phyloP scores from a whole-genome alignment of 768 basidiomycete genomes.

The Lactarius hengduanensis region DNA sequence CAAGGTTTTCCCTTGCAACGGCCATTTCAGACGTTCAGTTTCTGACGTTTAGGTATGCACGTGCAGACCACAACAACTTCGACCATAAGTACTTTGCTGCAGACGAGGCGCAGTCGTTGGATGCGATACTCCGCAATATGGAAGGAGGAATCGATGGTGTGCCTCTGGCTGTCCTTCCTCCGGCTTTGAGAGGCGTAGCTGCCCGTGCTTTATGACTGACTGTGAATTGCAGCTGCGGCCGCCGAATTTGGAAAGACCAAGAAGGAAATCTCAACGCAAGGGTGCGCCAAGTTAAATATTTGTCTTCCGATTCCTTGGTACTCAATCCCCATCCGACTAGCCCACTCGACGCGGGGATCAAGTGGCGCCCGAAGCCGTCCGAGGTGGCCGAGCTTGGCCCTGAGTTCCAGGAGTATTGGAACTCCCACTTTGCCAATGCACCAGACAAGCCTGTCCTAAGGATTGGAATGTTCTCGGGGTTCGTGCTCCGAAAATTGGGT shows the following conservation, averaged over 20 bases:
- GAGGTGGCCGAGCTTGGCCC: slow-evolving; percentile 33
- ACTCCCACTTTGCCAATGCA: slow-evolving; percentile 27
- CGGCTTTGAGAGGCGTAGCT: background rate
- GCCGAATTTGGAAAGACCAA: slow-evolving; percentile 40
- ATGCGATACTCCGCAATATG: slow-evolving; percentile 27
- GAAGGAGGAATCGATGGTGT: slow-evolving; percentile 28
- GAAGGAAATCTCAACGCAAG: slow-evolving; percentile 51
- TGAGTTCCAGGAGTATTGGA: slow-evolving; percentile 32
- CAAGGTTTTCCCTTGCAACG: slow-evolving; percentile 33
- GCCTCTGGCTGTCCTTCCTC: background rate
- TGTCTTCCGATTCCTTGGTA: background rate
- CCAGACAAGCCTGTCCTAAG: slow-evolving; percentile 32
- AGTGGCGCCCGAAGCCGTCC: slow-evolving; percentile 28
- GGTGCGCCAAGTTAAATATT: slow-evolving; percentile 42
- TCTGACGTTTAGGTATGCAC: background rate
- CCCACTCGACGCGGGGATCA: slow-evolving; percentile 31
- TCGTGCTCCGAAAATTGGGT: slow-evolving; percentile 1
- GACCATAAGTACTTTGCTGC: slow-evolving; percentile 22
- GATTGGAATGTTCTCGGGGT: slow-evolving; percentile 24
- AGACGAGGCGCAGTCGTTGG: slow-evolving; percentile 29
- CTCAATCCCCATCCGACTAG: slow-evolving; percentile 15
- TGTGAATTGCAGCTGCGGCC: slow-evolving; percentile 34
- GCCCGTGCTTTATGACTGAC: background rate
- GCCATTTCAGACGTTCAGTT: background rate
- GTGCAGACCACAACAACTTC: slow-evolving; percentile 26